Percentiles rank a stretch among this genome's conserved stretches.
Evolutionary conservation across 2,329 filamentous ascomycete species (phyloP).

Genomic region (Aspergillus sp.): DNA sequence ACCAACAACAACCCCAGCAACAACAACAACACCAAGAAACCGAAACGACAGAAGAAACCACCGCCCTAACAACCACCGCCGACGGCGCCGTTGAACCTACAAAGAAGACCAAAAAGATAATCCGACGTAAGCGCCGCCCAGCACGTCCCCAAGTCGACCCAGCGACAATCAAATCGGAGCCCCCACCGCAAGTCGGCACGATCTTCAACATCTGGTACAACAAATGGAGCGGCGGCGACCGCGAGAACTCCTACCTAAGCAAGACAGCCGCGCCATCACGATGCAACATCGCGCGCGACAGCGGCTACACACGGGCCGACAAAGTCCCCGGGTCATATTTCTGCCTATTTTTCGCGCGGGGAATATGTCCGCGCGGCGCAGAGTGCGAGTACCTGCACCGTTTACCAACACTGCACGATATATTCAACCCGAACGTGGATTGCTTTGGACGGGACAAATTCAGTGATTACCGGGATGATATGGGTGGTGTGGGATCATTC

Average conservation of each 20-base stretch:
- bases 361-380: constrained; percentile 68
- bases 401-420: constrained; percentile 79
- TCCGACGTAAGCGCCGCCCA: constrained; percentile 85
- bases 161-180: constrained; percentile 76
- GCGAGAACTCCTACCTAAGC: constrained; percentile 85
- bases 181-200: constrained; percentile 87
- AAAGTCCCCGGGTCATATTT: constrained; percentile 80
- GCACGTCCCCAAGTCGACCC: constrained; percentile 90
- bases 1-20: constrained; percentile 34
- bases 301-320: constrained; percentile 77
- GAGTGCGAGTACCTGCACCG: constrained; percentile 95
- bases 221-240: constrained; percentile 95
- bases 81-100: constrained; percentile 26
- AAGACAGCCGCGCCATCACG: constrained; percentile 80
- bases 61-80: constrained; percentile 19
- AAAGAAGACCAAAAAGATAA: constrained; percentile 84
- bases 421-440: constrained; percentile 92
- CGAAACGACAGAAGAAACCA: constrained; percentile 17
- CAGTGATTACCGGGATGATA: constrained; percentile 90
- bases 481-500: constrained; percentile 95
- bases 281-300: constrained; percentile 81
- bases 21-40: not conserved
- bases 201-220: constrained; percentile 99
- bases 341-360: constrained; percentile 79
- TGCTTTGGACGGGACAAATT: constrained; percentile 94